Base-by-base conservation (phyloP, 2,329 filamentous ascomycete species). In the Phaeosphaeriaceae sp. region DNA sequence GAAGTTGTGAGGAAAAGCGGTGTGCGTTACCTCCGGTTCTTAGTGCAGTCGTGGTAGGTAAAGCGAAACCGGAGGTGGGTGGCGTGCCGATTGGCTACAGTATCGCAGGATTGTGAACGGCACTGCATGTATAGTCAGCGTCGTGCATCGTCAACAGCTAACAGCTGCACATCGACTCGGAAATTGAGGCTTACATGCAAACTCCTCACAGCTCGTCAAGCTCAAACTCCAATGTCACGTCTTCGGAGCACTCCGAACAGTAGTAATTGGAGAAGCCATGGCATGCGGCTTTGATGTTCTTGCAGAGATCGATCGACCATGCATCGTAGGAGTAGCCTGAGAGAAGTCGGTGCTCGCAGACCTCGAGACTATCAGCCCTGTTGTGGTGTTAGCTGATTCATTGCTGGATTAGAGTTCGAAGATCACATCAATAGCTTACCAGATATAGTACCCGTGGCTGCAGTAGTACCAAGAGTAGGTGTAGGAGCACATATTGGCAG, bases 221-320 rank as follows among this genome's bases (percentile, higher is more conserved):
- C 63, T 81, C 72, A 54, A 72, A 79, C 65, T 81, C 79, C 10
- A 81, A 65, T 9, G 73, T 68, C 6, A 79, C 73, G 48, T 81
- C 79, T 60, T 81, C 79, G 15, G 75, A 78, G 68, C 79, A 81
- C 9, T 81, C 78, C 24, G 58, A 65, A 72, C 79, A 81, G 66
- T 81, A 81, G 65, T 79, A 80, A 54, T 78, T 79, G 36, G 75
- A 77, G 62, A 81, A 80, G 50, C 79, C 79, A 51, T 74, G 76
- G 63, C 79, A 81, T 41, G 65, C 70, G 22, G 76, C 75, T 19
- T 69, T 70, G 66, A 77, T 78, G 63, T 78, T 78, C 61, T 78
- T 79, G 69, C 79, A 81, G 78, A 81, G 82, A 68, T 82, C 81
- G 64, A 79, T 80, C 56, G 76, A 78, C 80, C 80, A 83, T 21